Base-by-base conservation (phyloP, 768 basidiomycete species). In the Mycena chlorophos region DNA sequence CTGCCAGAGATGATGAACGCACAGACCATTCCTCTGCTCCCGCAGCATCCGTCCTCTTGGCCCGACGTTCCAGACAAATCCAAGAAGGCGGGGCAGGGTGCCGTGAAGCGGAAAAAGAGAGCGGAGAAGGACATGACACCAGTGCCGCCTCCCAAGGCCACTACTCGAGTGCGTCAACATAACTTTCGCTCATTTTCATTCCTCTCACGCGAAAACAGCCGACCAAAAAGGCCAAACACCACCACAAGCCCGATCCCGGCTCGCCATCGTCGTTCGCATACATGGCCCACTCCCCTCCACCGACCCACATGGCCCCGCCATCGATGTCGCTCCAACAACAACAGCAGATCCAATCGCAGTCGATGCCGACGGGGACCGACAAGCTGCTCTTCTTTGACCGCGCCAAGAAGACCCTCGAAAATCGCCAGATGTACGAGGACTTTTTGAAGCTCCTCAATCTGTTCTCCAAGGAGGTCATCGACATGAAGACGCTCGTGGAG, bases 321-420 rank as follows among this genome's bases (percentile, higher is more conserved):
- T 46, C 46, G 42, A 57, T 40, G 55, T 62, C 30, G 47, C 58
- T 16, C 54, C 64, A 25, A 65, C 66, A 26, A 42, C 55, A 63
- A 19, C 63, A 65, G 19, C 57, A 64, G 30, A 53, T 57, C 43
- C 61, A 56, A 50, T 55, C 62, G 49, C 57, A 64, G 43, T 25
- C 63, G 25, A 66, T 49, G 69, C 56, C 61, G 54, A 55, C 57
- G 61, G 66, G 59, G 58, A 42, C 82, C 12, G 89, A 92, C 57
- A 94, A 97, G 66, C 81, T 94, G 28, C 75, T 89, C 13, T 98
- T 98, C 79, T 98, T 98, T 67, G 97, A 98, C 66, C 85, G 91
- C 38, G 91, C 94, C 60, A 96, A 90, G 71, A 87, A 86, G 61
- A 76, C 84, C 0, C 71, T 93, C 6, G 91, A 91, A 66, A 83